Conservation (phyloP, 225 moss, liverwort and hornwort species). For the Pseudoscleropodium purum region DNA sequence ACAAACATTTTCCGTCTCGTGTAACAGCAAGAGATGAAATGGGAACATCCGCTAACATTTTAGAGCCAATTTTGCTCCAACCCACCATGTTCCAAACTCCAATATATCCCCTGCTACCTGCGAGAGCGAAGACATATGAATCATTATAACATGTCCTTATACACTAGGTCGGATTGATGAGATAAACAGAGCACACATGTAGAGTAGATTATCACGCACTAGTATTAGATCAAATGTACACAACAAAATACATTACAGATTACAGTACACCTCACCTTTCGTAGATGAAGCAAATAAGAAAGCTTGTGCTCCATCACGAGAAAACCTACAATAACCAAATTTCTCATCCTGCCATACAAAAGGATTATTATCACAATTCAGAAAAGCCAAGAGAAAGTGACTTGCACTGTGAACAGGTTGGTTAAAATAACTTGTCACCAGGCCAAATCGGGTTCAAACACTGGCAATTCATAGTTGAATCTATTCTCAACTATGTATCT, state of each 20-base stretch:
- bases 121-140: not conserved
- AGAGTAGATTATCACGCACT: not conserved
- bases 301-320: conserved; percentile 55
- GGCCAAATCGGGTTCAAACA: not conserved
- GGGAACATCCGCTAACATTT: conserved; percentile 43
- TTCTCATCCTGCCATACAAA: conserved; percentile 61
- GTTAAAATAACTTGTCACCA: not conserved
- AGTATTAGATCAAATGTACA: not conserved
- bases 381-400: not conserved
- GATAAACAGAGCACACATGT: not conserved
- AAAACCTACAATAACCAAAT: conserved; percentile 81
- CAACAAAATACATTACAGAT: not conserved
- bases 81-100: conserved; percentile 71
- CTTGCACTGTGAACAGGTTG: not conserved
- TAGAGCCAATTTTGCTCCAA: conserved; percentile 74
- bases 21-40: conserved; percentile 61
- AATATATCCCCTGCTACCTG: conserved; percentile 36
- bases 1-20: conserved; percentile 59
- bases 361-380: not conserved
- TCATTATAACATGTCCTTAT: not conserved
- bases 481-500: not conserved
- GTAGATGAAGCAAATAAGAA: conserved; percentile 66
- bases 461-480: not conserved
- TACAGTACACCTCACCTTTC: conserved; percentile 32
- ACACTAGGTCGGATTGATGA: not conserved